phyloP scores from a whole-genome alignment of 768 basidiomycete species.

The Inosperma sp. region DNA sequence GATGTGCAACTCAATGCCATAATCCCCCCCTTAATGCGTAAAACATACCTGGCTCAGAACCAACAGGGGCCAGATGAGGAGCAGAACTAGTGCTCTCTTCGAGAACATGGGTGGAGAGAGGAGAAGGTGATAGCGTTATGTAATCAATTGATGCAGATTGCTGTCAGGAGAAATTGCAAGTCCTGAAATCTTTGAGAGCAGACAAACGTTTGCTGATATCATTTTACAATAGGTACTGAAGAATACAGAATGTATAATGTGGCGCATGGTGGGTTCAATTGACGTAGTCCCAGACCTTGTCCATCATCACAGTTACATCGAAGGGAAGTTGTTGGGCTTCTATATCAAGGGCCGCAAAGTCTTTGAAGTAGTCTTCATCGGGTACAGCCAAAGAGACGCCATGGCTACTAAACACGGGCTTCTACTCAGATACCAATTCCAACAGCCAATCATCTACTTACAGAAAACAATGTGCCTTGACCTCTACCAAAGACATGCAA shows the following conservation, averaged over 20 bases:
- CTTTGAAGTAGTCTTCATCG: conserved; percentile 28
- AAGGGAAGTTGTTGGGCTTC: conserved; percentile 3
- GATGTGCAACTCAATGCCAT: not conserved
- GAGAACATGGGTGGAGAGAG: conserved; percentile 21
- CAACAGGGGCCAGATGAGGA: conserved; percentile 35
- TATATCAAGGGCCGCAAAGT: conserved; percentile 22
- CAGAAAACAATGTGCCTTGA: conserved; percentile 31
- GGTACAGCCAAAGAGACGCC: conserved; percentile 14
- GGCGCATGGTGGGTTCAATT: no score
- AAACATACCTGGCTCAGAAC: conserved; percentile 18
- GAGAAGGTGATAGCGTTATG: not conserved
- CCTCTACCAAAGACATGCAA: conserved; percentile 22
- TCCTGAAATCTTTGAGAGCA: no score
- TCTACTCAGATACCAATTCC: not conserved
- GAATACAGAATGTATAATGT: no score
- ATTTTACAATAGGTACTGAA: no score
- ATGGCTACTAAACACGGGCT: conserved; percentile 18
- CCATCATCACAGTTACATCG: no score
- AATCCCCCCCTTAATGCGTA: not conserved
- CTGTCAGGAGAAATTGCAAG: conserved; percentile 3
- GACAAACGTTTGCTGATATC: no score
- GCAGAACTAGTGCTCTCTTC: not conserved
- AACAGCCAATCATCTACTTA: conserved; percentile 9
- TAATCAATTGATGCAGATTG: not conserved
- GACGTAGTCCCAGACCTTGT: no score